Evolutionary conservation across 2,329 filamentous ascomycete genomes (phyloP).

Genomic region (Capronia americana): DNA sequence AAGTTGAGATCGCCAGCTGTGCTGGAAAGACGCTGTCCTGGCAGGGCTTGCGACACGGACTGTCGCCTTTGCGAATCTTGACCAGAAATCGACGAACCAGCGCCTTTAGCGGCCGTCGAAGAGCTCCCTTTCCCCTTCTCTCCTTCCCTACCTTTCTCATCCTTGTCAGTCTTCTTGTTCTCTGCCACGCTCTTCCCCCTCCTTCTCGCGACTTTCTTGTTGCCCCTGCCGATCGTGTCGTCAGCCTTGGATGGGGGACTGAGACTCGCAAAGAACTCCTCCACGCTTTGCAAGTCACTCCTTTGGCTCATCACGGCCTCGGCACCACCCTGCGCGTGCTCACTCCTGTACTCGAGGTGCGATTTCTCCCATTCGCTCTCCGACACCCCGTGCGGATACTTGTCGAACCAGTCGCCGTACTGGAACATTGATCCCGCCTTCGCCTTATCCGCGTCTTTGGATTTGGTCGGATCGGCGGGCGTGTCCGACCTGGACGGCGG

Average conservation of each 20-base stretch:
- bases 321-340: conserved; percentile 72
- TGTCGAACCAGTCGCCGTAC: conserved; percentile 96
- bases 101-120: conserved; percentile 4
- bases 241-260: conserved; percentile 64
- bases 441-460: conserved; percentile 10
- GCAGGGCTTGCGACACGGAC: background rate
- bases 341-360: conserved; percentile 69
- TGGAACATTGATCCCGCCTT: conserved; percentile 68
- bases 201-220: conserved; percentile 52
- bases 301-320: conserved; percentile 89
- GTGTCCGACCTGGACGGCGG: conserved; percentile 31
- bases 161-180: conserved; percentile 42
- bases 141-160: conserved; percentile 20
- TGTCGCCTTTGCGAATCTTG: conserved; percentile 16
- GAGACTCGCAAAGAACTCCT: conserved; percentile 88
- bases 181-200: conserved; percentile 46
- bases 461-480: conserved; percentile 22
- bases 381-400: conserved; percentile 90
- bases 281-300: conserved; percentile 87
- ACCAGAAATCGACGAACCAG: background rate
- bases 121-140: conserved; percentile 19
- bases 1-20: conserved; percentile 11
- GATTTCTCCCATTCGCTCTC: conserved; percentile 83
- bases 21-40: conserved; percentile 18
- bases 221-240: conserved; percentile 47